Conservation (phyloP, 2,329 filamentous ascomycete genomes). For the Talaromyces islandicus region DNA sequence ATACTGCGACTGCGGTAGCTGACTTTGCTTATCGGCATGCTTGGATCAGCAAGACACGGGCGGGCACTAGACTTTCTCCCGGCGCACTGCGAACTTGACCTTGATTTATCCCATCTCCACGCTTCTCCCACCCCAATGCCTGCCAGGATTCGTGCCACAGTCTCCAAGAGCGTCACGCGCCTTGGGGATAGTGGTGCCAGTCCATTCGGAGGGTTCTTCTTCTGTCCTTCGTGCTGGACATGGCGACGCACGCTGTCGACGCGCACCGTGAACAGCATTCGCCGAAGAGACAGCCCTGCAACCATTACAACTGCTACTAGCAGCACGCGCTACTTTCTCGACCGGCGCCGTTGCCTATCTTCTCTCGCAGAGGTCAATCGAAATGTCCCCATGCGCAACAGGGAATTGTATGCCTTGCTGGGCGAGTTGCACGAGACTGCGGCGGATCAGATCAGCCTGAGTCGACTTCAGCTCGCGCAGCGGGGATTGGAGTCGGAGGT, state of each 20-base stretch:
- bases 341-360: slow-evolving; percentile 3
- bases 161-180: slow-evolving; percentile 28
- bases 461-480: slow-evolving; percentile 54
- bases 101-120: background rate
- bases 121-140: slow-evolving; percentile 27
- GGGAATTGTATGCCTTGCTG: slow-evolving; percentile 50
- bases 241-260: slow-evolving; percentile 26
- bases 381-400: slow-evolving; percentile 47
- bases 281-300: background rate
- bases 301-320: background rate
- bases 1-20: background rate
- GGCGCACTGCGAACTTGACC: background rate
- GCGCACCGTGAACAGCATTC: slow-evolving; percentile 3
- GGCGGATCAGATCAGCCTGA: slow-evolving; percentile 52
- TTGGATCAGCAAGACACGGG: background rate
- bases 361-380: slow-evolving; percentile 31
- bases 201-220: slow-evolving; percentile 18
- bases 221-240: slow-evolving; percentile 35
- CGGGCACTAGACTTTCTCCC: background rate
- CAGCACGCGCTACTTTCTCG: slow-evolving; percentile 2
- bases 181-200: slow-evolving; percentile 15
- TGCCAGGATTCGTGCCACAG: slow-evolving; percentile 30
- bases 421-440: slow-evolving; percentile 47
- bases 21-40: background rate
- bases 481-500: slow-evolving; percentile 50